Conservation (phyloP, 495 filamentous ascomycete species). For the Monascus purpureus region DNA sequence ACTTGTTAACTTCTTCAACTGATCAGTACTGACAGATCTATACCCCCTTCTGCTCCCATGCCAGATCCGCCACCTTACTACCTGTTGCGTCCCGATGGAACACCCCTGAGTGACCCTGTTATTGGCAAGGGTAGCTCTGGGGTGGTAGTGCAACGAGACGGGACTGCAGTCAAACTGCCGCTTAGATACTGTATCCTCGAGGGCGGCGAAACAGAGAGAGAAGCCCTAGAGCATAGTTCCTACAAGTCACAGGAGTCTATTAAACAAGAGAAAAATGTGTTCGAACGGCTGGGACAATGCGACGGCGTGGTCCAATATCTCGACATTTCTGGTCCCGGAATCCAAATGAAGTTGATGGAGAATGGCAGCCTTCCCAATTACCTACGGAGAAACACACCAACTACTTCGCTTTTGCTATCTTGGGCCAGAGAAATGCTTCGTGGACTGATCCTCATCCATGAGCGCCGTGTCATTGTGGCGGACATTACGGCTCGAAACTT, state of each 20-base stretch:
- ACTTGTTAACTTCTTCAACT: no score
- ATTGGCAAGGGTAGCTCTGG: conserved; percentile 5
- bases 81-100: conserved; percentile 1
- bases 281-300: not conserved
- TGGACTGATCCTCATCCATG: conserved; percentile 9
- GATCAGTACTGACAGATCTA: no score
- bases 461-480: conserved; percentile 9
- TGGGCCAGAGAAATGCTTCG: conserved; percentile 14
- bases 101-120: conserved; percentile 1
- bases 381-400: conserved; percentile 4
- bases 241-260: not conserved
- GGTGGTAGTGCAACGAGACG: conserved; percentile 5
- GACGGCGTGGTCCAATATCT: conserved; percentile 8
- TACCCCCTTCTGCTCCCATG: no score
- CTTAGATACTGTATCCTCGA: not conserved
- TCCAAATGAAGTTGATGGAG: conserved; percentile 6
- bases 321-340: conserved; percentile 4
- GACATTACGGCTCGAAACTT: conserved; percentile 17
- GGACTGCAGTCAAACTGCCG: not conserved
- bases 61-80: not conserved
- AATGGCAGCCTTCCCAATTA: conserved; percentile 12
- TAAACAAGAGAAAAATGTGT: not conserved
- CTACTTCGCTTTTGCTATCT: conserved; percentile 6
- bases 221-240: not conserved
- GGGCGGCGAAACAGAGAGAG: not conserved